These are phyloP conservation scores for Talaromyces piceae DNA, from an alignment of 2,329 filamentous ascomycete genomes.

Conservation along the genomic window DNA sequence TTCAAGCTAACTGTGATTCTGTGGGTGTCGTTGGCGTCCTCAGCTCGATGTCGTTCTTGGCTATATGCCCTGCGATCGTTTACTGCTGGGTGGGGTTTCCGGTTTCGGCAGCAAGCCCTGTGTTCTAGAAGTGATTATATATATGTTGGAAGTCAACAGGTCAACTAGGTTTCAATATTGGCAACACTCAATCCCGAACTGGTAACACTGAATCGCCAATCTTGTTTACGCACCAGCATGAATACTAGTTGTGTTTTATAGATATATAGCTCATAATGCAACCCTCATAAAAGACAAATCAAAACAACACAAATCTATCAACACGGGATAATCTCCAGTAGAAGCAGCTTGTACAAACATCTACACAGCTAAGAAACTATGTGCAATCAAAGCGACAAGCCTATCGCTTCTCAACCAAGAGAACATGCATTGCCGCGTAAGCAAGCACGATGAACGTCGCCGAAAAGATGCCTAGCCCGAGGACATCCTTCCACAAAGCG, in stretches of 20 bases:
- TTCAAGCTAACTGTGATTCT: too few relatives aligned
- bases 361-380: slow-evolving; percentile 15
- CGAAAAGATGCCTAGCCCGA: slow-evolving; percentile 74
- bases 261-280: too few relatives aligned
- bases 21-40: too few relatives aligned
- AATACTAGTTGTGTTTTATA: too few relatives aligned
- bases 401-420: slow-evolving; percentile 82
- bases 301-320: neutral
- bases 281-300: neutral
- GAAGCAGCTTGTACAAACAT: neutral
- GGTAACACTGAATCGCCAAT: too few relatives aligned
- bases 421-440: slow-evolving; percentile 84
- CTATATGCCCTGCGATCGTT: neutral
- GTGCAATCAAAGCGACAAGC: slow-evolving; percentile 13
- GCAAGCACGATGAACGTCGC: slow-evolving; percentile 78
- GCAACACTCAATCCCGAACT: neutral
- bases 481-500: slow-evolving; percentile 76
- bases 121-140: too few relatives aligned
- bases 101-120: neutral
- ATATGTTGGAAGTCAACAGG: too few relatives aligned
- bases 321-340: neutral
- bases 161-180: too few relatives aligned
- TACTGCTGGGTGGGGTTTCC: neutral
- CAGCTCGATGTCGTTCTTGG: neutral
- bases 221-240: too few relatives aligned